These are phyloP conservation scores for Parasarocladium wereldwijsianum DNA, from an alignment of 2,329 filamentous ascomycete genomes.

Conservation along the genomic window DNA sequence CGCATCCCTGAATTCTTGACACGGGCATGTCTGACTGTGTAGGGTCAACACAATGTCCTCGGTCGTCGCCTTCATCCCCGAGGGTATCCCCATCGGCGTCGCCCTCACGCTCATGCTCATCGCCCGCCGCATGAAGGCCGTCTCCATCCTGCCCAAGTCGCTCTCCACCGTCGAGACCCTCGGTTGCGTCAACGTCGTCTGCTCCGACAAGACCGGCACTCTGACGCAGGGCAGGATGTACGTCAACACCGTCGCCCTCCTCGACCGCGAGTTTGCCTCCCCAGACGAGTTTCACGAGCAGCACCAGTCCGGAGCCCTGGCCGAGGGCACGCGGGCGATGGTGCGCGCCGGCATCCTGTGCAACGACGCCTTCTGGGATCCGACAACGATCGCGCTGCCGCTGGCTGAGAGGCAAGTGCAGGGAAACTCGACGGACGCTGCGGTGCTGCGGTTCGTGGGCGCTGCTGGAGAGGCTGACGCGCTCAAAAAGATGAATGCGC, in stretches of 20 bases:
- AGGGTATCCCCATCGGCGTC: conserved; percentile 24
- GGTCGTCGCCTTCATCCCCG: conserved; percentile 23
- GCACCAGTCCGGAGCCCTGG: conserved; percentile 7
- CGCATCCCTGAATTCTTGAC: no score
- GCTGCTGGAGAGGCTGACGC: conserved; percentile 11
- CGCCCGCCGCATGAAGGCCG: conserved; percentile 25
- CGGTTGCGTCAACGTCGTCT: conserved; percentile 58
- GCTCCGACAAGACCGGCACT: conserved; percentile 51
- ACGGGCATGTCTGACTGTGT: no score
- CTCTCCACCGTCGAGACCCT: conserved; percentile 62
- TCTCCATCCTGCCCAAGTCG: conserved; percentile 25
- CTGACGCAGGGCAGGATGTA: conserved; percentile 29
- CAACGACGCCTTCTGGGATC: conserved; percentile 28
- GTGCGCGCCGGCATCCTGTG: conserved; percentile 19
- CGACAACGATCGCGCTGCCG: conserved; percentile 18
- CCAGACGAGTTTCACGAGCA: conserved; percentile 12
- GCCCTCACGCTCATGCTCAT: conserved; percentile 26
- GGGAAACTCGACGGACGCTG: conserved; percentile 28
- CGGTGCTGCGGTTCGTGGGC: conserved; percentile 24
- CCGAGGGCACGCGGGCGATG: conserved; percentile 10
- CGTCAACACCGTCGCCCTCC: conserved; percentile 21
- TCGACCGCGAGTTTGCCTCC: conserved; percentile 16
- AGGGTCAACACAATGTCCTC: conserved; percentile 31
- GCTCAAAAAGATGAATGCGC: conserved; percentile 8
- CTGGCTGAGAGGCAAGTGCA: conserved; percentile 19